Conservation (phyloP, 2,329 filamentous ascomycete species). For the Diaporthe amygdali region DNA sequence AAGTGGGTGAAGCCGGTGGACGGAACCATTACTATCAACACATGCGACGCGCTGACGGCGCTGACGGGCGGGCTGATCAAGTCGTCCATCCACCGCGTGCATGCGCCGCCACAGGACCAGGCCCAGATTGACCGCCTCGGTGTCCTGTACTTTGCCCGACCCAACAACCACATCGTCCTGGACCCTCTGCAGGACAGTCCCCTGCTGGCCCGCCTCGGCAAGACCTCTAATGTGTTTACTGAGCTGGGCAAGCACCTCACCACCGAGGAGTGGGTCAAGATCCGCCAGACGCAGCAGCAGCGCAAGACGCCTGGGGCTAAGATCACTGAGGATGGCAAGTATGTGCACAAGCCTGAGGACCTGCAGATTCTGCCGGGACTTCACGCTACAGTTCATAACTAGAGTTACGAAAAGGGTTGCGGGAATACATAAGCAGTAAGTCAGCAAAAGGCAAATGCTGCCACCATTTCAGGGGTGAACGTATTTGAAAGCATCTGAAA, state of each 20-base stretch:
- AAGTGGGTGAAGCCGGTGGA: constrained; percentile 55
- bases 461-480: no score
- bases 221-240: constrained; percentile 43
- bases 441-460: no score
- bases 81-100: constrained; percentile 45
- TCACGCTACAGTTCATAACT: constrained; percentile 44
- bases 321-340: constrained; percentile 43
- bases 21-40: constrained; percentile 57
- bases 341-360: constrained; percentile 39
- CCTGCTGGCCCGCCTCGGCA: constrained; percentile 40
- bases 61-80: constrained; percentile 54
- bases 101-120: constrained; percentile 31
- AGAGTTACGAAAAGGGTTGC: no score
- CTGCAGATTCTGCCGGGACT: constrained; percentile 47
- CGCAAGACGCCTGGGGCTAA: constrained; percentile 38
- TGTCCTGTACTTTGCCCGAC: constrained; percentile 48
- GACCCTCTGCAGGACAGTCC: constrained; percentile 42
- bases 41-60: constrained; percentile 53
- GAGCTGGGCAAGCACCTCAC: constrained; percentile 45
- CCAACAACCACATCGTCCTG: constrained; percentile 47
- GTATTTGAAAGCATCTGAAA: no score
- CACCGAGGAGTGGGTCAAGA: constrained; percentile 45
- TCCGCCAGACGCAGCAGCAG: constrained; percentile 47
- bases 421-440: background rate
- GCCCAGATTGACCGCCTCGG: constrained; percentile 44